A percentile compares a stretch with the other conserved stretches of the same genome.
Evolutionary conservation across 805 yeast genomes (phyloP).

Genomic region (Sungouiella thailandica): DNA sequence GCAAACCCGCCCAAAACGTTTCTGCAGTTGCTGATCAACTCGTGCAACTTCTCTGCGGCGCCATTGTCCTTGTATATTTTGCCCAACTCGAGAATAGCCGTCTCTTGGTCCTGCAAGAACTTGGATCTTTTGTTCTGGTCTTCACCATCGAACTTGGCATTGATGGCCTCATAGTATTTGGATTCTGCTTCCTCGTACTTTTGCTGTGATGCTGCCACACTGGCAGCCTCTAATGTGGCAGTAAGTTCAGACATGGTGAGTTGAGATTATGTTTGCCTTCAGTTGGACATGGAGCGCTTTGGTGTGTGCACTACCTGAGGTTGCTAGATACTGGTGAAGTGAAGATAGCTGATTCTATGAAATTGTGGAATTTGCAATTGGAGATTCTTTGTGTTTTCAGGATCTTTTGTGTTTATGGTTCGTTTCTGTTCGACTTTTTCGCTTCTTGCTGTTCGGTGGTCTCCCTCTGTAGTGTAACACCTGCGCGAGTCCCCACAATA

Average conservation of each 20-base stretch:
- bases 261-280: conserved; percentile 1
- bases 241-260: conserved; percentile 19
- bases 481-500: too few relatives aligned
- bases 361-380: too few relatives aligned
- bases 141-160: conserved; percentile 11
- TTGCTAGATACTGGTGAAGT: background rate
- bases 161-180: conserved; percentile 49
- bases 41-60: conserved; percentile 48
- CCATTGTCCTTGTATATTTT: conserved; percentile 52
- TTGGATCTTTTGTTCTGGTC: conserved; percentile 18
- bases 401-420: too few relatives aligned
- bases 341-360: too few relatives aligned
- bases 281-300: background rate
- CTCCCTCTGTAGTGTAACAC: too few relatives aligned
- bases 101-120: conserved; percentile 47
- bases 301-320: background rate
- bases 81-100: conserved; percentile 73
- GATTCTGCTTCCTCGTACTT: conserved; percentile 56
- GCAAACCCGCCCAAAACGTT: conserved; percentile 74
- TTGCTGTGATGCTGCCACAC: conserved; percentile 47
- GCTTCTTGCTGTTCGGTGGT: too few relatives aligned
- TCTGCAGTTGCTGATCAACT: conserved; percentile 65
- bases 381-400: too few relatives aligned
- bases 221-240: conserved; percentile 50
- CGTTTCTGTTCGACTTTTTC: too few relatives aligned